Conservation (phyloP, 164 flowering plant genomes). For the Aristolochia californica region DNA sequence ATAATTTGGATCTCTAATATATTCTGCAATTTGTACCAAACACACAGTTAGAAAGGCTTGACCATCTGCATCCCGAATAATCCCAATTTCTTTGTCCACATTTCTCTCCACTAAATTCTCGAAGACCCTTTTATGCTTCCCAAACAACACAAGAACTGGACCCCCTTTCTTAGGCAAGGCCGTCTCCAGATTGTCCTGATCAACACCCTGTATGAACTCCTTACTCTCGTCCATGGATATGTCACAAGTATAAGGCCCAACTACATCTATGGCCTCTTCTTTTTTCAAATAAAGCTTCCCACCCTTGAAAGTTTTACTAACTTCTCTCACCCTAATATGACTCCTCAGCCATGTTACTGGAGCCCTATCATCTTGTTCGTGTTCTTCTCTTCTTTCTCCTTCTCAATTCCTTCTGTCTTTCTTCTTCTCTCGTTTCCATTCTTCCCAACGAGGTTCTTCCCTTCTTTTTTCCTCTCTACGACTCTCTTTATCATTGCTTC, state of each 20-base stretch:
- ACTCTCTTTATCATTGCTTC: neutral
- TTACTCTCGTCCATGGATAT: constrained; percentile 61
- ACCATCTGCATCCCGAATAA: constrained; percentile 67
- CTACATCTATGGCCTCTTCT: constrained; percentile 74
- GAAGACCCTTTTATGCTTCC: constrained; percentile 64
- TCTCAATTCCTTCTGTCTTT: constrained; percentile 7
- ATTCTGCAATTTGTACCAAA: constrained; percentile 84
- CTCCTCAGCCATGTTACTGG: constrained; percentile 50
- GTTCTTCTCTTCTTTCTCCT: constrained; percentile 4
- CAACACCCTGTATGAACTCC: constrained; percentile 68
- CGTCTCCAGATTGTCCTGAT: constrained; percentile 68
- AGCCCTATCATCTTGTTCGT: neutral
- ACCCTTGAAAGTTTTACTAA: constrained; percentile 60
- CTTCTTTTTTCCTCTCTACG: constrained; percentile 9
- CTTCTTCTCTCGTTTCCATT: constrained; percentile 14
- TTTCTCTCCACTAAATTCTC: constrained; percentile 63
- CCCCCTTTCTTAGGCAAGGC: constrained; percentile 72
- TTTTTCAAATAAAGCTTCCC: constrained; percentile 74
- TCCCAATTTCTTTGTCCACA: constrained; percentile 52
- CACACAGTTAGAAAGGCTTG: constrained; percentile 50
- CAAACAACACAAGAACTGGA: constrained; percentile 55
- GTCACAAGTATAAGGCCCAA: constrained; percentile 54
- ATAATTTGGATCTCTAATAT: constrained; percentile 62
- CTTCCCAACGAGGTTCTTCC: constrained; percentile 8
- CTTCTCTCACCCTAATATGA: constrained; percentile 65